Base-by-base conservation (phyloP, 441 rosid species). In the Mallotus japonicus region DNA sequence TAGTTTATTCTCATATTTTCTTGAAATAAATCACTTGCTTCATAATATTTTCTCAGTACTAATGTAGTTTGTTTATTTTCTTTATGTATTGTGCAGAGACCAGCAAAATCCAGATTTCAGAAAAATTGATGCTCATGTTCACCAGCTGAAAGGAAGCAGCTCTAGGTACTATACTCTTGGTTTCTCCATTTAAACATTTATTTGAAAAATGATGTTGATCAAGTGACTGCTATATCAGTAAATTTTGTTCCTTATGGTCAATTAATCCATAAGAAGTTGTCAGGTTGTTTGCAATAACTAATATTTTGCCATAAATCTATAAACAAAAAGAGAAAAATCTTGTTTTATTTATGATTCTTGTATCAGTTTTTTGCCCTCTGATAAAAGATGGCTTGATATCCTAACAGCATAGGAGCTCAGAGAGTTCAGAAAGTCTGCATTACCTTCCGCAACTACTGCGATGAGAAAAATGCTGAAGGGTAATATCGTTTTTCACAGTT, bases 91-190 rank as follows among this genome's bases (percentile, higher is more conserved):
- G 20, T 14, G 47, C 61, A 90, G 92, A 68, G 84, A 84, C 22
- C 86, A 85, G 81, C 78, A 74, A 72, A 80, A 42, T 63, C 62
- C 81, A 73, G 89, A 87, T 78, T 90, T 77, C 85, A 84, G 70
- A 75, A 88, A 63, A 71, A 78, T 88, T 53, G 95, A 85, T 83
- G 84, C 83, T 50, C 87, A 83, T 83, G 87, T 87, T 76, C 95
- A 90, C 51, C 95, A 87, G 82, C 71, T 87, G 73, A 90, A 90
- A 73, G 95, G 95, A 10, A 90, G 95, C 85, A 86, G 90, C 81
- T 90, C 95, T 74, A 90, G 95, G 92, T 88, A 68, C 11, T 34
- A 34, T 34, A 34, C 6, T 37, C 40, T 37, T 37, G 40, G 40
- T 37, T 37, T 37, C 40, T 37, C 40, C 40, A 4, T 37, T 37